Conservation (phyloP, 495 filamentous ascomycete species). For the Neurospora sp. region DNA sequence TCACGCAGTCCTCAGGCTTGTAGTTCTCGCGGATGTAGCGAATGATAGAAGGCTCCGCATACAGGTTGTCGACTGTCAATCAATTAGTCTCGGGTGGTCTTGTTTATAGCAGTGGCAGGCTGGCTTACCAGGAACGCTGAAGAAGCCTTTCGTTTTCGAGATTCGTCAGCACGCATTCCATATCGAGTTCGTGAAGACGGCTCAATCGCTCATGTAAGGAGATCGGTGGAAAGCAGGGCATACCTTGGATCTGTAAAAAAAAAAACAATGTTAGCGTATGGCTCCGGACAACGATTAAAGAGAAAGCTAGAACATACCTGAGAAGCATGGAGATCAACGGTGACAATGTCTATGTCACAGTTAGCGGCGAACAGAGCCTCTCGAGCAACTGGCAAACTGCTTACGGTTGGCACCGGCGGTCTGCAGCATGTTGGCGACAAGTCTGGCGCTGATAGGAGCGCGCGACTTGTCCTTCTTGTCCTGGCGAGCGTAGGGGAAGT, state of each 20-base stretch:
- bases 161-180: neutral
- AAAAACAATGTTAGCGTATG: neutral
- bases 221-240: neutral
- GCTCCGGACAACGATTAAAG: neutral
- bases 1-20: slow-evolving; percentile 72
- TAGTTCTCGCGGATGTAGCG: slow-evolving; percentile 86
- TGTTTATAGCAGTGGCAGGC: neutral
- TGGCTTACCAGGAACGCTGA: slow-evolving; percentile 63
- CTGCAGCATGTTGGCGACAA: slow-evolving; percentile 97
- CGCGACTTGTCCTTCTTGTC: slow-evolving; percentile 94
- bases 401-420: slow-evolving; percentile 77
- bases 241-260: slow-evolving; percentile 15
- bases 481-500: slow-evolving; percentile 97
- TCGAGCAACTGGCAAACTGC: neutral
- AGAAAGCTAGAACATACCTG: slow-evolving; percentile 32
- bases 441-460: slow-evolving; percentile 81
- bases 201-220: neutral
- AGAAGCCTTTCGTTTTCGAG: slow-evolving; percentile 69
- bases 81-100: neutral
- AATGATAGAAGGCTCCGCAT: slow-evolving; percentile 88
- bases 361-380: slow-evolving; percentile 45
- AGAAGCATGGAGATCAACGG: slow-evolving; percentile 74
- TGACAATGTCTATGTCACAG: slow-evolving; percentile 64
- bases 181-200: neutral
- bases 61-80: slow-evolving; percentile 63